These are phyloP conservation scores for Skeletonema potamos DNA, from an alignment of 108 stramenopile genomes.

Conservation along the genomic window DNA sequence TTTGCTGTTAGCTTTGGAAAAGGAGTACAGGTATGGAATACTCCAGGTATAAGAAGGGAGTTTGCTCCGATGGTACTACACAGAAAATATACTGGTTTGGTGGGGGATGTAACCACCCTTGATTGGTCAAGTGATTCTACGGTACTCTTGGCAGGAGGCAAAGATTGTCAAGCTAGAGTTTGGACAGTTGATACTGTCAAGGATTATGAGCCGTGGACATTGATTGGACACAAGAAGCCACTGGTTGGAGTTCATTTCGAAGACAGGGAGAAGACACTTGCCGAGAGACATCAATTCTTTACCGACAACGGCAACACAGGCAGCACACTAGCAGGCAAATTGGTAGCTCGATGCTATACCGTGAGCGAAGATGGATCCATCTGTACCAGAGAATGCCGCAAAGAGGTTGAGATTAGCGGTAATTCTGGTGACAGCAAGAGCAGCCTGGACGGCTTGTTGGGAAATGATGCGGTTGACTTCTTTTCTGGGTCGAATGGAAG, in stretches of 20 bases:
- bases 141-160: slow-evolving; percentile 80
- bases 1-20: slow-evolving; percentile 93
- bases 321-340: slow-evolving; percentile 23
- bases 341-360: slow-evolving; percentile 72
- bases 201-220: slow-evolving; percentile 76
- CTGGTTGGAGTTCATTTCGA: slow-evolving; percentile 78
- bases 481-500: slow-evolving; percentile 61
- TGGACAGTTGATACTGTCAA: slow-evolving; percentile 85
- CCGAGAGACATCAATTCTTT: slow-evolving; percentile 45
- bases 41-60: slow-evolving; percentile 84
- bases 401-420: slow-evolving; percentile 34
- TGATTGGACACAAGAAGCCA: slow-evolving; percentile 84
- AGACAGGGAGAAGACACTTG: slow-evolving; percentile 36
- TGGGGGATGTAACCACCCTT: slow-evolving; percentile 81
- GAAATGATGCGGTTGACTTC: slow-evolving; percentile 76
- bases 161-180: slow-evolving; percentile 86
- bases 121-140: slow-evolving; percentile 90
- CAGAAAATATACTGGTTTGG: slow-evolving; percentile 88
- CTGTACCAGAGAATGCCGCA: slow-evolving; percentile 83
- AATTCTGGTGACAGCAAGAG: slow-evolving; percentile 39
- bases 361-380: slow-evolving; percentile 91
- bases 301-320: slow-evolving; percentile 32
- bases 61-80: slow-evolving; percentile 92
- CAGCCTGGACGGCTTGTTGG: slow-evolving; percentile 49
- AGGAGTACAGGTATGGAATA: slow-evolving; percentile 92